These are phyloP conservation scores for Hypoxylon sp. DNA, from an alignment of 2,329 filamentous ascomycete genomes.

Conservation along the genomic window DNA sequence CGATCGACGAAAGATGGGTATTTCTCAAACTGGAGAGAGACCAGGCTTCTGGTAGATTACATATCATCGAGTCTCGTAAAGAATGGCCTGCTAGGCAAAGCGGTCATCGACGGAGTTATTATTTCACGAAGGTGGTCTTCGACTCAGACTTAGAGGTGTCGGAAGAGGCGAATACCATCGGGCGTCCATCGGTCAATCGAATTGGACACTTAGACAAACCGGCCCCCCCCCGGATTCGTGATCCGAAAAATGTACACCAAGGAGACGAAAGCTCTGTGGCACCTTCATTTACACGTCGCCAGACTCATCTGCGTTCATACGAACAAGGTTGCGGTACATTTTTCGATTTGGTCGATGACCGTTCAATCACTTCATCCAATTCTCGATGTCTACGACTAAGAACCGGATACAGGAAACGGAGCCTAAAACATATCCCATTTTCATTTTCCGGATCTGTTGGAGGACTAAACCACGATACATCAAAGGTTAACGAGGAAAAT, in stretches of 20 bases:
- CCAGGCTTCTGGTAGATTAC: constrained; percentile 68
- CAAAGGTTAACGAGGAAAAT: too few species aligned
- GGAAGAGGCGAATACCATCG: constrained; percentile 15
- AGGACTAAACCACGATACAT: too few species aligned
- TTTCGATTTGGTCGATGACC: constrained; percentile 70
- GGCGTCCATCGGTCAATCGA: constrained; percentile 16
- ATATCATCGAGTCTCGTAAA: constrained; percentile 76
- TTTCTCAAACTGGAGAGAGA: constrained; percentile 73
- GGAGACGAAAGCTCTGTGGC: constrained; percentile 59
- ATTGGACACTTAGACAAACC: constrained; percentile 51
- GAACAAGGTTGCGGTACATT: constrained; percentile 66
- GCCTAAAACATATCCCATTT: too few species aligned
- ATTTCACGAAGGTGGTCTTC: constrained; percentile 68
- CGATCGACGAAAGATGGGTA: constrained; percentile 81
- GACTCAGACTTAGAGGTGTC: constrained; percentile 42
- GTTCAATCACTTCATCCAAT: constrained; percentile 50
- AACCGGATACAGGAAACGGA: constrained; percentile 61
- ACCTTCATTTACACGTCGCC: constrained; percentile 63
- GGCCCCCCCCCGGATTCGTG: too few species aligned
- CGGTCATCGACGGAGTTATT: constrained; percentile 74
- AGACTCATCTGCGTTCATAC: constrained; percentile 69
- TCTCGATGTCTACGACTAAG: constrained; percentile 62
- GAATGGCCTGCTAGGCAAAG: constrained; percentile 72
- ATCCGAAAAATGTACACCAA: constrained; percentile 60
- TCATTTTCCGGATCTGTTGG: too few species aligned